Percentiles rank a stretch among this genome's conserved stretches.
These are phyloP conservation scores for Plasmodium falciparum DNA, from an alignment of 169 alveolate genomes.

Conservation along the genomic window DNA sequence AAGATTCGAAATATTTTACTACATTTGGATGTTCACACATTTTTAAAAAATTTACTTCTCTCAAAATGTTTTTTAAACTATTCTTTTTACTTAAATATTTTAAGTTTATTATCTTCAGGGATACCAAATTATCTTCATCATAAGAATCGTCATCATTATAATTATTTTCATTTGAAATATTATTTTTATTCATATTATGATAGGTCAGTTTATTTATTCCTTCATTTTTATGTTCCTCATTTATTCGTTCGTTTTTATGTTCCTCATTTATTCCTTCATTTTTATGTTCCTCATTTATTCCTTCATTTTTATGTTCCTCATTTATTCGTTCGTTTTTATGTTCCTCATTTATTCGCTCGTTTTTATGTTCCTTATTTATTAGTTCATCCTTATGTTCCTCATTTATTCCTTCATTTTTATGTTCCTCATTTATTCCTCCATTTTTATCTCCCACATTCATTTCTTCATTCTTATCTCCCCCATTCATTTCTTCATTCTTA, in stretches of 20 bases:
- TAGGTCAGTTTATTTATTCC: no score
- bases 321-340: no score
- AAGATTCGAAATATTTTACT: constrained; percentile 76
- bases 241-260: no score
- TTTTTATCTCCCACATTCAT: not conserved
- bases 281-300: not conserved
- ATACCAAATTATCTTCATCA: constrained; percentile 49
- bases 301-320: no score
- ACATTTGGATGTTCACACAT: constrained; percentile 72
- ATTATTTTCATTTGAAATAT: not conserved
- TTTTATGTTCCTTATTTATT: not conserved
- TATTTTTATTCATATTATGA: not conserved
- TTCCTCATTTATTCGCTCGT: no score
- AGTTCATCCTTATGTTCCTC: not conserved
- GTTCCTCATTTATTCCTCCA: not conserved
- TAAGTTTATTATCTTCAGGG: constrained; percentile 39
- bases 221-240: no score
- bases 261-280: no score
- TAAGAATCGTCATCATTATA: constrained; percentile 11
- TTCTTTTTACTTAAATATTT: constrained; percentile 40
- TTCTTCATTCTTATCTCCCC: not conserved
- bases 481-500: not conserved
- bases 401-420: not conserved
- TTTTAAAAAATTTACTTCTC: constrained; percentile 75
- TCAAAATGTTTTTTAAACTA: constrained; percentile 24